Evolutionary conservation across 2,329 filamentous ascomycete genomes (phyloP).

Genomic region (Microsporum canis): DNA sequence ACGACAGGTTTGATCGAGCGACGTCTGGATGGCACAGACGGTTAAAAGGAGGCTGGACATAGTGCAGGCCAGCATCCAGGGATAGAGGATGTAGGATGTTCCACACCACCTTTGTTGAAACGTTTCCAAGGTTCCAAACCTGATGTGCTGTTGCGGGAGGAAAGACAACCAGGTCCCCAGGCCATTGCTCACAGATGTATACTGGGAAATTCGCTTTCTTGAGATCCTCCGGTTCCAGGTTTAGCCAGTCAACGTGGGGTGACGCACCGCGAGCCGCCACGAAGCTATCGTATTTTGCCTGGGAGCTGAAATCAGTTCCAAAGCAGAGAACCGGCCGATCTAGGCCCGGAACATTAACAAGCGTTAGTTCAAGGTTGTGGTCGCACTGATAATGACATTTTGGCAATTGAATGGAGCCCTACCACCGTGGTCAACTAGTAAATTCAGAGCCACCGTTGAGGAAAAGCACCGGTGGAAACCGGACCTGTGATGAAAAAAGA

Average conservation of each 20-base stretch:
- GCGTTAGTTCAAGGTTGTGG: background rate
- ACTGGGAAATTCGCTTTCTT: conserved; percentile 26
- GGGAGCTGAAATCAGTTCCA: conserved; percentile 26
- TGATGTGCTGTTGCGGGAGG: conserved; percentile 29
- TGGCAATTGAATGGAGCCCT: background rate
- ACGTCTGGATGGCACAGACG: conserved; percentile 27
- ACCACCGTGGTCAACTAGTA: conserved; percentile 25
- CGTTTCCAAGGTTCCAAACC: conserved; percentile 26
- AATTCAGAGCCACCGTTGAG: conserved; percentile 27
- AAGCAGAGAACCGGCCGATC: conserved; percentile 23
- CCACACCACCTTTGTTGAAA: conserved; percentile 29
- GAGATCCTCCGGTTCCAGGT: conserved; percentile 22
- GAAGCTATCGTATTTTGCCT: conserved; percentile 25
- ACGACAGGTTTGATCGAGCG: conserved; percentile 21
- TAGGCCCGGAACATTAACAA: conserved; percentile 10
- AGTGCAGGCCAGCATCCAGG: conserved; percentile 24
- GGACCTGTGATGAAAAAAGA: conserved; percentile 17
- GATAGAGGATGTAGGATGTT: conserved; percentile 28
- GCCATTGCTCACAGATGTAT: conserved; percentile 25
- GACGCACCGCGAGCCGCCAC: conserved; percentile 25
- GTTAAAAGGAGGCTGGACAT: conserved; percentile 28
- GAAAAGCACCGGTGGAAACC: conserved; percentile 30
- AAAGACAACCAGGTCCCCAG: conserved; percentile 27
- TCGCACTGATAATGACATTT: background rate
- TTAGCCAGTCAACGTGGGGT: conserved; percentile 28